Evolutionary conservation across 176 grass and related monocot genomes (phyloP).

Genomic region (Oryza nivara): DNA sequence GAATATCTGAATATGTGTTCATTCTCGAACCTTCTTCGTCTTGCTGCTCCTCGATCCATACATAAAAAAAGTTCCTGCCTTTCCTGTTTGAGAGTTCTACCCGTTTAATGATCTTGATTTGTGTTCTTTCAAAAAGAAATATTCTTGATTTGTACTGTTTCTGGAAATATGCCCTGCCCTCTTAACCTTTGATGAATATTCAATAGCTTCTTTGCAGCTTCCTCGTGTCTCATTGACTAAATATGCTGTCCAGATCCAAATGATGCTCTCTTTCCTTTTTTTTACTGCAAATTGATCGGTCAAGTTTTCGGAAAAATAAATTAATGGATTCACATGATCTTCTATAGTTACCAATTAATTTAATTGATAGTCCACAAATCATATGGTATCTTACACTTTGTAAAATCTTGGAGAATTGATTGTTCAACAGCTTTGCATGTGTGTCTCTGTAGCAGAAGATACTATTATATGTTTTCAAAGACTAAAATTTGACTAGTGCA

Average conservation of each 20-base stretch:
- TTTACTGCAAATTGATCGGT: constrained; percentile 18
- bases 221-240: background rate
- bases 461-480: background rate
- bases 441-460: background rate
- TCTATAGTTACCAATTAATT: background rate
- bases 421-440: background rate
- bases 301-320: background rate
- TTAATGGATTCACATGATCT: background rate
- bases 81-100: background rate
- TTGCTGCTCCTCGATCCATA: background rate
- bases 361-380: background rate
- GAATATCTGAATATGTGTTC: background rate
- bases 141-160: background rate
- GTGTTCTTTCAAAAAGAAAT: background rate
- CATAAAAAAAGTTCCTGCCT: background rate
- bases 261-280: background rate
- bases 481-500: background rate
- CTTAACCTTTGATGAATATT: constrained; percentile 10
- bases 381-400: background rate
- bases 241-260: constrained; percentile 38
- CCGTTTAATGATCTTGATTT: background rate
- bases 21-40: background rate
- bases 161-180: constrained; percentile 25
- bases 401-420: background rate
- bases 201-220: background rate